phyloP scores from a whole-genome alignment of 805 yeast species.

The Barnettozyma populi region DNA sequence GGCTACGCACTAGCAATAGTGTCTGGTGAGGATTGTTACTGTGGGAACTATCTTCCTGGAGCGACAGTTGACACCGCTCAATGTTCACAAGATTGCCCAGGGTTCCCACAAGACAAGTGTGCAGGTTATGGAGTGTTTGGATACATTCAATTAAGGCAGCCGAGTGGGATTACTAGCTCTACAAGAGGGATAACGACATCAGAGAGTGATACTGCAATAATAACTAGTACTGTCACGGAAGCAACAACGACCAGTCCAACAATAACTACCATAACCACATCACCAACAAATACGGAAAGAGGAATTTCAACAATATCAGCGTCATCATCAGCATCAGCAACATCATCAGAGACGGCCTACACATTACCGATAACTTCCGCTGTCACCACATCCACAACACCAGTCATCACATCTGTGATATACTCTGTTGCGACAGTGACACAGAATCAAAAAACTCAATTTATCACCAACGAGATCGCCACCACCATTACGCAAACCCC shows the following conservation, averaged over 20 bases:
- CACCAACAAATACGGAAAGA: not conserved
- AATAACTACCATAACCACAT: constrained; percentile 5
- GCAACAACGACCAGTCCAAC: constrained; percentile 12
- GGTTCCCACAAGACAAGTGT: constrained; percentile 35
- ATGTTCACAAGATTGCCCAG: constrained; percentile 30
- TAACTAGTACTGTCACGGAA: constrained; percentile 16
- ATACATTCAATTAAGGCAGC: constrained; percentile 28
- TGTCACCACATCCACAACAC: constrained; percentile 6
- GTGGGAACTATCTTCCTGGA: constrained; percentile 36
- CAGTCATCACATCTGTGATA: constrained; percentile 7
- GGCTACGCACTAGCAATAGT: constrained; percentile 35
- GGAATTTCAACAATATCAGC: constrained; percentile 9
- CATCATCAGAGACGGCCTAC: too few species aligned
- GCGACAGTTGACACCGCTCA: constrained; percentile 13
- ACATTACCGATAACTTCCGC: not conserved
- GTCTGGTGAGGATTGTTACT: constrained; percentile 36
- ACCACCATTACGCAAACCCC: constrained; percentile 13
- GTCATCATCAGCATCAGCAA: not conserved
- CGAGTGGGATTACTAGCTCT: constrained; percentile 4
- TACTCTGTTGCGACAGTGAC: constrained; percentile 8
- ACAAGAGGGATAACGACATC: constrained; percentile 5
- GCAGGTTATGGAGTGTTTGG: constrained; percentile 38
- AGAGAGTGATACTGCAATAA: not conserved
- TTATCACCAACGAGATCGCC: constrained; percentile 7
- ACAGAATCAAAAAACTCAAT: constrained; percentile 7